phyloP scores from a whole-genome alignment of 768 basidiomycete species.

The Podaxis pistillaris region DNA sequence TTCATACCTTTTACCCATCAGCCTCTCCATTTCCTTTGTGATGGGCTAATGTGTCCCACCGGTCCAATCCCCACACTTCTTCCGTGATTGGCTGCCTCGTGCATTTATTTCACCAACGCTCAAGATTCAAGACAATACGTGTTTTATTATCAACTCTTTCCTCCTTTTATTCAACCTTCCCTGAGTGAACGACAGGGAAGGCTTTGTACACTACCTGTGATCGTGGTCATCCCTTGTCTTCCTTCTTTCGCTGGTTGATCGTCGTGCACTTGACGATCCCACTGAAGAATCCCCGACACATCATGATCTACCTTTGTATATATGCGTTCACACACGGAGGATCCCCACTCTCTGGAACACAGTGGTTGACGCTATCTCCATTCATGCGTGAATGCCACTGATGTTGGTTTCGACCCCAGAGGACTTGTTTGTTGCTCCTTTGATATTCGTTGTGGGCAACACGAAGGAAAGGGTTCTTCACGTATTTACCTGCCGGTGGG shows the following conservation, averaged over 20 bases:
- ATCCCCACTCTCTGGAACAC: not conserved
- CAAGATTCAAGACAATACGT: constrained; percentile 12
- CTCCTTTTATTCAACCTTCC: not conserved
- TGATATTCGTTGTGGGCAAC: constrained; percentile 2
- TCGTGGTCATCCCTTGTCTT: not conserved
- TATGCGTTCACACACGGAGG: not conserved
- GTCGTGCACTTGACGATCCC: constrained; percentile 2
- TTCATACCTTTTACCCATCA: constrained; percentile 3
- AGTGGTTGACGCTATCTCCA: not conserved
- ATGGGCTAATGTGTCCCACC: not conserved
- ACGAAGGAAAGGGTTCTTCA: not conserved
- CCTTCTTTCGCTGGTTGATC: not conserved
- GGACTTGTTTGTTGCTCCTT: not conserved
- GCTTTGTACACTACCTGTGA: constrained; percentile 8
- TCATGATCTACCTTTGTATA: constrained; percentile 3
- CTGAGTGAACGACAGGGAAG: not conserved
- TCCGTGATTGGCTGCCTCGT: not conserved
- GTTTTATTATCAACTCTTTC: constrained; percentile 9
- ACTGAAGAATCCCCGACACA: not conserved
- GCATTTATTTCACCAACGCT: not conserved
- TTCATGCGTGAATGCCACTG: not conserved
- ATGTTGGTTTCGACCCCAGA: not conserved
- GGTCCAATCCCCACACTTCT: not conserved
- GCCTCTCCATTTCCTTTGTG: not conserved
- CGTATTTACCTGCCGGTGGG: not conserved